A percentile compares a stretch with the other conserved stretches of the same genome.
These are phyloP conservation scores for Apiospora phragmitis DNA, from an alignment of 2,329 filamentous ascomycete genomes.

Conservation along the genomic window DNA sequence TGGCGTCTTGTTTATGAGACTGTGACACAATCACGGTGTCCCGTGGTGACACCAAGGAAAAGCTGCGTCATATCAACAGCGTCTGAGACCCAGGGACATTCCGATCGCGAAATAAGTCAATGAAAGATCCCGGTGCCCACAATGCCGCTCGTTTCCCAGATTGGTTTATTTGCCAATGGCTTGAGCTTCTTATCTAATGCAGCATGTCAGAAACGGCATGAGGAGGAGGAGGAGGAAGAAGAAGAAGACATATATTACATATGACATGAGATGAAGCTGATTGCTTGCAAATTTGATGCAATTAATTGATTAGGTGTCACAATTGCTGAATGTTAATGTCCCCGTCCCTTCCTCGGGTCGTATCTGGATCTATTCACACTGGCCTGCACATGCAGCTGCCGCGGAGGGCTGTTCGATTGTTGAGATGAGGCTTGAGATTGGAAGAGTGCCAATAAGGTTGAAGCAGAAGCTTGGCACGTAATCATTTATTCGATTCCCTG, in stretches of 20 bases:
- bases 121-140: constrained; percentile 16
- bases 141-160: constrained; percentile 1
- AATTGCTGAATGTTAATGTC: not conserved
- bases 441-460: not conserved
- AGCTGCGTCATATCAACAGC: constrained; percentile 14
- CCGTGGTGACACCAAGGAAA: constrained; percentile 14
- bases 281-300: not conserved
- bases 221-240: not conserved
- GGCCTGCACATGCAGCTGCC: not conserved
- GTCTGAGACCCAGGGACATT: constrained; percentile 13
- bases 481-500: not conserved
- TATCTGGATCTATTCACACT: not conserved
- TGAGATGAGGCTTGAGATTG: not conserved
- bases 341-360: not conserved
- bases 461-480: not conserved
- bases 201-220: not conserved
- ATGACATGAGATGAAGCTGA: not conserved
- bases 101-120: constrained; percentile 13
- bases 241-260: no score
- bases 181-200: not conserved
- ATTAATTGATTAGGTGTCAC: no score
- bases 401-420: not conserved
- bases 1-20: constrained; percentile 11
- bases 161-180: not conserved
- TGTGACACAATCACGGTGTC: constrained; percentile 15